phyloP scores from a whole-genome alignment of 176 grass and related monocot genomes.

The Aegilops umbellulata region DNA sequence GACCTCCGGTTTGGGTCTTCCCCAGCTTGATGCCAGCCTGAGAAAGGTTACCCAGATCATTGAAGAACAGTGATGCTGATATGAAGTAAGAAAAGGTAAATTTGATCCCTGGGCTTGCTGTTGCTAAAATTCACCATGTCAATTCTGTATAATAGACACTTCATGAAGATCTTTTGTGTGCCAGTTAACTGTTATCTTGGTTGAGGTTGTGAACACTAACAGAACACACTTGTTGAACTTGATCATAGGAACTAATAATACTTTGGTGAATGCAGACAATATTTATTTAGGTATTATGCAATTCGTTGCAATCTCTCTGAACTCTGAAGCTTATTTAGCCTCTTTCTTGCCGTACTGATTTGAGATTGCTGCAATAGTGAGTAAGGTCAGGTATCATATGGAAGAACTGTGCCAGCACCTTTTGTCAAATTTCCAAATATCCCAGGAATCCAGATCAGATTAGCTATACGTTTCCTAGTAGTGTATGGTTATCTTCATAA shows the following conservation, averaged over 20 bases:
- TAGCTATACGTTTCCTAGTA: not conserved
- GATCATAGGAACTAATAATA: not conserved
- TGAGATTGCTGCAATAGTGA: not conserved
- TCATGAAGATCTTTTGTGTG: not conserved
- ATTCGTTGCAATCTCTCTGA: not conserved
- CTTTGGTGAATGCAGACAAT: not conserved
- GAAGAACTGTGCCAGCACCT: not conserved
- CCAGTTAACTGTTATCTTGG: not conserved
- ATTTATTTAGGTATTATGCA: not conserved
- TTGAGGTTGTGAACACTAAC: not conserved
- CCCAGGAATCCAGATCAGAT: not conserved
- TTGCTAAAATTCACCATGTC: not conserved
- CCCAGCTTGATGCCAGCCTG: slow-evolving; percentile 49
- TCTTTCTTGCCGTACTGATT: slow-evolving; percentile 18
- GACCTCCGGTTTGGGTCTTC: slow-evolving; percentile 60
- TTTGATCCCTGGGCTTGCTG: not conserved
- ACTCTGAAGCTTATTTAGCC: not conserved
- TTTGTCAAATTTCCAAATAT: not conserved
- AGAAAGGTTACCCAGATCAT: not conserved
- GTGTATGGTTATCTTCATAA: slow-evolving; percentile 4
- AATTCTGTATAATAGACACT: slow-evolving; percentile 5
- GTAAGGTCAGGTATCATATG: not conserved
- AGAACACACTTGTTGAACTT: not conserved
- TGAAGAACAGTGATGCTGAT: slow-evolving; percentile 15
- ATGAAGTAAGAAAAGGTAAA: not conserved